Base-by-base conservation (phyloP, 75 land plant genomes). In the Larix kaempferi region DNA sequence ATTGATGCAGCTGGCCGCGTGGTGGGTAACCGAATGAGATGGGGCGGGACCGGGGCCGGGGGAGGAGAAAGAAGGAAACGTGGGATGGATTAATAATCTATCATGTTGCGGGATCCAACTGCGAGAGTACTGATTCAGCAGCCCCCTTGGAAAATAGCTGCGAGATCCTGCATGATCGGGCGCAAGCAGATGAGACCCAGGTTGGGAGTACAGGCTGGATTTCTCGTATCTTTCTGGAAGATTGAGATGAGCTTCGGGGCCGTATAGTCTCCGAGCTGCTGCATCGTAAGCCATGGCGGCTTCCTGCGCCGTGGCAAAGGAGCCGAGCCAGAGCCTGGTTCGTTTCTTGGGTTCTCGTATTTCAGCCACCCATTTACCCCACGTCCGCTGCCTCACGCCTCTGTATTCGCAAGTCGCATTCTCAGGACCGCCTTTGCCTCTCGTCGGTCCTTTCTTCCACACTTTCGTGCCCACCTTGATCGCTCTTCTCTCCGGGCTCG, bases 351-450 rank as follows among this genome's bases (percentile, higher is more conserved):
- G 96, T 83, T 94, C 96, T 33, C 96, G 74, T 59, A 94, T 94
- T 78, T 93, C 95, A 0, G 95, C 95, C 37, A 93, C 95, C 95
- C 95, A 93, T 79, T 93, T 93, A 4, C 96, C 96, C 96, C 96
- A 93, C 13, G 96, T 93, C 56, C 96, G 64, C 78, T 93, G 96
- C 61, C 96, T 69, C 59, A 94, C 96, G 2, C 96, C 96, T 13
- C 96, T 67, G 81, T 89, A 95, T 73, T 90, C 88, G 78, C 98
- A 95, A 4, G 87, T 76, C 11, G 96, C 85, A 63, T 95, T 95
- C 81, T 89, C 94, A 1, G 98, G 97, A 2, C 97, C 97, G 12
- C 97, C 97, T 80, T 94, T 94, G 73, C 97, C 95, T 71, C 95
- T 82, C 13, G 89, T 77, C 0, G 96, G 89, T 16, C 96, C 96